These are phyloP conservation scores for Lactarius sanguifluus DNA, from an alignment of 768 basidiomycete genomes.

Conservation along the genomic window DNA sequence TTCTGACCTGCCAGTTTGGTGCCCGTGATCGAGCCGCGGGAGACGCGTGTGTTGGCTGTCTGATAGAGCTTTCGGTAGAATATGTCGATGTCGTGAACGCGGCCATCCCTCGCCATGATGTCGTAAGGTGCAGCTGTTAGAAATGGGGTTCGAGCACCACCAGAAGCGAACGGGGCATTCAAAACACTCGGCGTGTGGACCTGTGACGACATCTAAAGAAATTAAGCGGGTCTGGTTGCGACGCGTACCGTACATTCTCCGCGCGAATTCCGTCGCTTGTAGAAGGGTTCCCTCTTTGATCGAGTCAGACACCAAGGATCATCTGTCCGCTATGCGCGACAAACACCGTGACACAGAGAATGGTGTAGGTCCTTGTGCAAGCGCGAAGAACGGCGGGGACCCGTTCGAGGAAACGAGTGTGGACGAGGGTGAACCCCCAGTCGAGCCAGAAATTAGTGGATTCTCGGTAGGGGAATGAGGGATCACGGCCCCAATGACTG, in stretches of 20 bases:
- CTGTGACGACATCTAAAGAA: constrained; percentile 80
- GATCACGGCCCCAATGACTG: constrained; percentile 83
- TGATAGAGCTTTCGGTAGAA: constrained; percentile 77
- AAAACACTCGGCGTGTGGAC: constrained; percentile 63
- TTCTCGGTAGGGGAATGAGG: constrained; percentile 27
- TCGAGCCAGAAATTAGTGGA: constrained; percentile 12
- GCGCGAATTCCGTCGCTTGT: constrained; percentile 76
- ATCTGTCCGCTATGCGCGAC: constrained; percentile 92
- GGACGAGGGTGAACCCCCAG: constrained; percentile 26
- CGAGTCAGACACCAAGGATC: not conserved
- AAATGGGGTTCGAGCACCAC: not conserved
- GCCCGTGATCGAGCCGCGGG: constrained; percentile 81
- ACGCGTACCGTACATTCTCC: constrained; percentile 67
- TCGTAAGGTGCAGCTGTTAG: constrained; percentile 71
- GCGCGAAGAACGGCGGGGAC: constrained; percentile 25
- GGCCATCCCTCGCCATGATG: constrained; percentile 70
- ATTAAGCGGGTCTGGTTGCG: constrained; percentile 70
- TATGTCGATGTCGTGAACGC: constrained; percentile 82
- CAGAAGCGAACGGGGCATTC: constrained; percentile 35
- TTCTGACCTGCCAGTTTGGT: constrained; percentile 82
- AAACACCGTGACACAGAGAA: constrained; percentile 68
- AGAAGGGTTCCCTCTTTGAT: constrained; percentile 77
- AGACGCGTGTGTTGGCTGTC: constrained; percentile 82
- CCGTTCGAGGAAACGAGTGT: constrained; percentile 23
- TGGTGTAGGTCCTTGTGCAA: constrained; percentile 25